Conservation (phyloP, 108 stramenopile genomes). For the Cylindrotheca fusiformis region DNA sequence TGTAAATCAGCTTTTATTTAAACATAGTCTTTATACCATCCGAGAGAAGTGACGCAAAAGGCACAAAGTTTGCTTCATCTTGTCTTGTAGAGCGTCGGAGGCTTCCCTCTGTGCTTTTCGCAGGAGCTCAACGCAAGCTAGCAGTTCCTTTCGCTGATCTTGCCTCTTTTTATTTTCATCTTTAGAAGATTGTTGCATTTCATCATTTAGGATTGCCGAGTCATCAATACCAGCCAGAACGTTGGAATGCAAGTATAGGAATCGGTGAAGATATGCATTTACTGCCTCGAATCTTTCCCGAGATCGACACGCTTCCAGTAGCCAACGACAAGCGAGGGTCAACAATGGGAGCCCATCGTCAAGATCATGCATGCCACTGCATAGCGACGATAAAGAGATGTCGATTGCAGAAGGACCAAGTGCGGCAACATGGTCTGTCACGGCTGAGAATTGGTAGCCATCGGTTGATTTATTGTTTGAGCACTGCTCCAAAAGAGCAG, state of each 20-base stretch:
- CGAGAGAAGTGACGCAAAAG: slow-evolving; percentile 78
- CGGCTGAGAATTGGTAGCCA: slow-evolving; percentile 33
- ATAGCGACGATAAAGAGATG: slow-evolving; percentile 81
- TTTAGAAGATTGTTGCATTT: neutral
- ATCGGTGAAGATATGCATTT: slow-evolving; percentile 87
- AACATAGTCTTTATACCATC: slow-evolving; percentile 53
- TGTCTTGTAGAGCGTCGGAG: slow-evolving; percentile 51
- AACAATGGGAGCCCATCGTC: slow-evolving; percentile 80
- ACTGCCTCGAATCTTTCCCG: slow-evolving; percentile 80
- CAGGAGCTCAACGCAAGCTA: slow-evolving; percentile 44
- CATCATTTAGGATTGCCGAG: slow-evolving; percentile 1
- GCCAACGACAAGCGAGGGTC: slow-evolving; percentile 61
- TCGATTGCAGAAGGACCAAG: slow-evolving; percentile 92
- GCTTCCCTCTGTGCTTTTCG: slow-evolving; percentile 43
- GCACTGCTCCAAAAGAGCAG: slow-evolving; percentile 63
- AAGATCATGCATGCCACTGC: slow-evolving; percentile 81
- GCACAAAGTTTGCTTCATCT: slow-evolving; percentile 81
- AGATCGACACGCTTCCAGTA: slow-evolving; percentile 71
- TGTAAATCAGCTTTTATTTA: too few species aligned
- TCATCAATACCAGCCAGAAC: slow-evolving; percentile 65
- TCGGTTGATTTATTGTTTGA: neutral
- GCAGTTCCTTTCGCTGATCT: slow-evolving; percentile 42
- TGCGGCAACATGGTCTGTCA: slow-evolving; percentile 69
- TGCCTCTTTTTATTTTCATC: slow-evolving; percentile 16
- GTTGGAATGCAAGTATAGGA: slow-evolving; percentile 69